Evolutionary conservation across 1,284 basidiomycete genomes (phyloP).

Genomic region (Clitocybe nebularis): DNA sequence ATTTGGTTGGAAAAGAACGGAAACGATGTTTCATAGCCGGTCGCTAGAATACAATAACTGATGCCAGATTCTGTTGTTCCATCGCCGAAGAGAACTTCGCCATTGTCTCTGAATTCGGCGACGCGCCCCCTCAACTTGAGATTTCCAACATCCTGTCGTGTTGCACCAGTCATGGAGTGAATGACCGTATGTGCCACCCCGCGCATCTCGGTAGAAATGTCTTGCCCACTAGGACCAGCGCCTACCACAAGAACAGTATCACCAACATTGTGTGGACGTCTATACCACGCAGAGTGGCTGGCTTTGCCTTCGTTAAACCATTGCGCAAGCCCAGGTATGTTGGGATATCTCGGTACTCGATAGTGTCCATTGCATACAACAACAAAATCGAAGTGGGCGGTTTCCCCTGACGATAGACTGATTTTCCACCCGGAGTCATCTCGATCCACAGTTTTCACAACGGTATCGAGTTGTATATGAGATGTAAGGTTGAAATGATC

Average conservation of each 20-base stretch:
- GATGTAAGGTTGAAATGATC: constrained; percentile 49
- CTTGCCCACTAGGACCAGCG: constrained; percentile 34
- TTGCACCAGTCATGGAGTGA: constrained; percentile 44
- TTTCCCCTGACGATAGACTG: constrained; percentile 33
- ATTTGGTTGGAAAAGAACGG: constrained; percentile 51
- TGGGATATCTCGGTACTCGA: constrained; percentile 55
- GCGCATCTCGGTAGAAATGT: constrained; percentile 56
- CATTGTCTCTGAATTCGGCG: constrained; percentile 27
- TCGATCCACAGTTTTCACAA: constrained; percentile 44
- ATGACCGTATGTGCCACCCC: constrained; percentile 41
- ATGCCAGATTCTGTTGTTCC: constrained; percentile 50
- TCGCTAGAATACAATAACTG: constrained; percentile 66
- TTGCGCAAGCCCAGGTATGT: constrained; percentile 48
- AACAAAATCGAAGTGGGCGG: constrained; percentile 51
- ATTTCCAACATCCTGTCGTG: constrained; percentile 27
- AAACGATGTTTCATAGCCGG: constrained; percentile 63
- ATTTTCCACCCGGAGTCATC: constrained; percentile 46
- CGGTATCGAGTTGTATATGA: constrained; percentile 52
- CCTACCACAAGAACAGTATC: constrained; percentile 1
- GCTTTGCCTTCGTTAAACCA: constrained; percentile 46
- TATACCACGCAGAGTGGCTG: constrained; percentile 9
- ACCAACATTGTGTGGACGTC: constrained; percentile 1
- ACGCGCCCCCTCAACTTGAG: constrained; percentile 42
- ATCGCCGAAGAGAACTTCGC: constrained; percentile 52
- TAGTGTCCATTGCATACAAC: constrained; percentile 76